A percentile compares a stretch with the other conserved stretches of the same genome.
Evolutionary conservation across 164 flowering plant species (phyloP).

Genomic region (Cinnamomum micranthum): DNA sequence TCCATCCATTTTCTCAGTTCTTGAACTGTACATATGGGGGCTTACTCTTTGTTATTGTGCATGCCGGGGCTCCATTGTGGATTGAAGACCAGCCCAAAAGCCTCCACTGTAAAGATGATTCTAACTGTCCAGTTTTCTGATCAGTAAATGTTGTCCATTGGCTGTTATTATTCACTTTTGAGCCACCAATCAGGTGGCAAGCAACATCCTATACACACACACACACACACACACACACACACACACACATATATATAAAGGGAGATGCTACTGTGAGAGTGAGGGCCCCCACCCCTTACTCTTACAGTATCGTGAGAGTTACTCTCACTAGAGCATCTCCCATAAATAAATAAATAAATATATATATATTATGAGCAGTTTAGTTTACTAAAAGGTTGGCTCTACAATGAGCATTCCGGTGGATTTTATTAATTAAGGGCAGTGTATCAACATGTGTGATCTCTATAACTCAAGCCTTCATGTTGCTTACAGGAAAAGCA

Average conservation of each 20-base stretch:
- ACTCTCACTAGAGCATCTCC: too few species aligned
- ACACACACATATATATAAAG: too few species aligned
- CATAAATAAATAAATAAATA: too few species aligned
- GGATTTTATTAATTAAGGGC: background rate
- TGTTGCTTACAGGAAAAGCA: constrained; percentile 66
- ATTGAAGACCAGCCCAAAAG: background rate
- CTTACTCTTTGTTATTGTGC: background rate
- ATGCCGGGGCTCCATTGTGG: background rate
- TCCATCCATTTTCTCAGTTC: background rate
- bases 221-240: too few species aligned
- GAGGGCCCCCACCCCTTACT: too few species aligned
- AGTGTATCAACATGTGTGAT: background rate
- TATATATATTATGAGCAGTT: too few species aligned
- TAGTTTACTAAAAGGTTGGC: background rate
- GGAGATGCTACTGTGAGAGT: too few species aligned
- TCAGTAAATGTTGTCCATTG: background rate
- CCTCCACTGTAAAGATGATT: background rate
- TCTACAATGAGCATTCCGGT: background rate
- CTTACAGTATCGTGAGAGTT: too few species aligned
- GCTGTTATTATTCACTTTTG: background rate
- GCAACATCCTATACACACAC: too few species aligned
- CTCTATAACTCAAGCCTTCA: background rate
- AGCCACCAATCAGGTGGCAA: background rate
- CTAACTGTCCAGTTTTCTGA: background rate
- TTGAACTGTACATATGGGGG: background rate